Base-by-base conservation (phyloP, 768 basidiomycete genomes). In the Daedaleopsis sinensis region DNA sequence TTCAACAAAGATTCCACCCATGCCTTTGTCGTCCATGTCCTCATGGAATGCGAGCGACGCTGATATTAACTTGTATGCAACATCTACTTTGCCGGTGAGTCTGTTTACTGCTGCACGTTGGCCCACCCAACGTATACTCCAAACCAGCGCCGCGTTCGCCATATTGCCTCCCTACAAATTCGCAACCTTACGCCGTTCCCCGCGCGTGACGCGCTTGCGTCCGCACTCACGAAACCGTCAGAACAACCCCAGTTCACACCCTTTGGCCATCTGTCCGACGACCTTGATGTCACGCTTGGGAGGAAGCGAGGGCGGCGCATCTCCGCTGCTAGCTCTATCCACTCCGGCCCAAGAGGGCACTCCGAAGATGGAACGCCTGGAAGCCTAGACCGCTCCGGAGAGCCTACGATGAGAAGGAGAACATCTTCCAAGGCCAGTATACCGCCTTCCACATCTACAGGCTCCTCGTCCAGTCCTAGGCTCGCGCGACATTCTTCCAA, bases 161-260 rank as follows among this genome's bases (percentile, higher is more conserved):
- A 93, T 76, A 80, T 93, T 59, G 80, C 83, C 58, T 80, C 84
- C 46, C 77, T 94, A 52, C 89, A 92, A 76, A 79, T 94, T 65
- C 84, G 86, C 63, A 94, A 94, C 71, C 77, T 94, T 39, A 90
- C 92, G n/a, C 90, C 90, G 1, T 93, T 91, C 71, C 91, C 91
- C 37, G 84, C 84, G 55, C 86, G 92, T 38, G 91, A 94, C 72
- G 81, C 87, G 7, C 80, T 91, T 63, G 86, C 91, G 19, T 89
- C 90, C 23, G 90, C 91, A 19, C 79, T 93, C 55, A 78, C 81
- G 18, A 85, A 89, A 68, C 89, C 90, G 12, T 79, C 84, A 11
- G 82, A 85, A 68, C 81, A 83, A 57, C 76, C 85, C 3, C 86
- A 89, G 63, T 85, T 86, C 65, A 82, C 79, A 1, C 70, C 80